These are phyloP conservation scores for Melanomma pulvis-pyrius DNA, from an alignment of 495 filamentous ascomycete species.

Conservation along the genomic window DNA sequence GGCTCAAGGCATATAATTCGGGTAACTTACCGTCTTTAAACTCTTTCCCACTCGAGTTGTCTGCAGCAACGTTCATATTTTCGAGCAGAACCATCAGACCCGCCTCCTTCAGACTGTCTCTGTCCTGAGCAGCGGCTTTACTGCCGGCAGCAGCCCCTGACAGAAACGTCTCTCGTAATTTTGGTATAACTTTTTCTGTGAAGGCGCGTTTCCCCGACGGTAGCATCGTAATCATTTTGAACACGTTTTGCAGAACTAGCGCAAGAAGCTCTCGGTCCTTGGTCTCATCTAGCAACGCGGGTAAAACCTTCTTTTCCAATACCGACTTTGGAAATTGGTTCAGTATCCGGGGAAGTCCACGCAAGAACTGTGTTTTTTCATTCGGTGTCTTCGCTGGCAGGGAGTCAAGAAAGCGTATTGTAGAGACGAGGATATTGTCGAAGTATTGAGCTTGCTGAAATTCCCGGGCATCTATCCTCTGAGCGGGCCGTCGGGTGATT, in stretches of 20 bases:
- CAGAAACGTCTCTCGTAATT: constrained; percentile 79
- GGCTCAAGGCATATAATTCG: background rate
- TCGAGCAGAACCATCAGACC: constrained; percentile 88
- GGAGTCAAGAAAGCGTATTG: constrained; percentile 88
- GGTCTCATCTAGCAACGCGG: constrained; percentile 83
- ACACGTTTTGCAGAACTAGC: constrained; percentile 84
- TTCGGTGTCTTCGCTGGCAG: constrained; percentile 87
- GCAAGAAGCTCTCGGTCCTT: constrained; percentile 87
- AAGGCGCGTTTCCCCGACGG: constrained; percentile 77
- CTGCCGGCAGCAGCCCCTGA: constrained; percentile 25
- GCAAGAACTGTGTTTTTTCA: constrained; percentile 90
- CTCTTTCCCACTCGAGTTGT: constrained; percentile 83
- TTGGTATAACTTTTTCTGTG: constrained; percentile 80
- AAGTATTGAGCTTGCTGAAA: constrained; percentile 95
- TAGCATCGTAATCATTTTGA: constrained; percentile 77
- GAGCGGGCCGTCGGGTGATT: constrained; percentile 81
- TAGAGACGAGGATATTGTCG: constrained; percentile 92
- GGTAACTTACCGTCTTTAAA: constrained; percentile 80
- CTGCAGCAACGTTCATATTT: constrained; percentile 71
- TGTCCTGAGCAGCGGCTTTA: constrained; percentile 59
- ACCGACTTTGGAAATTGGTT: constrained; percentile 90
- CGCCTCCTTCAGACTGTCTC: constrained; percentile 82
- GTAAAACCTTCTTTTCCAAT: constrained; percentile 90
- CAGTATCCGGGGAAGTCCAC: constrained; percentile 81
- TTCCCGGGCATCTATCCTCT: constrained; percentile 83